phyloP scores from a whole-genome alignment of 225 moss, liverwort and hornwort species.

The Takakia lepidozioides region DNA sequence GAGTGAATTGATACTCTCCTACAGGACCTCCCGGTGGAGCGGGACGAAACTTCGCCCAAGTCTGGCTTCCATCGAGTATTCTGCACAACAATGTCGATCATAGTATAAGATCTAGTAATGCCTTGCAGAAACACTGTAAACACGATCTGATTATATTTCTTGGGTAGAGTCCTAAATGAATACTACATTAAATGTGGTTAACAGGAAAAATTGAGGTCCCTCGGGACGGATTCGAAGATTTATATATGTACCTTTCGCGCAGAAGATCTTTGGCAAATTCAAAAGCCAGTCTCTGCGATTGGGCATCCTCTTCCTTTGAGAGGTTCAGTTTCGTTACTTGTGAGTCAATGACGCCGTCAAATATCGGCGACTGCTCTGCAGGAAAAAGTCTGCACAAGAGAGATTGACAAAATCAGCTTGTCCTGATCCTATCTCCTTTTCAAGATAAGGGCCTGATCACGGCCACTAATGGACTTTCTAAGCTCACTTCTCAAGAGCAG shows the following conservation, averaged over 20 bases:
- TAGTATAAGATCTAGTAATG: too few relatives aligned
- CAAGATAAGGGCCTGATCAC: neutral
- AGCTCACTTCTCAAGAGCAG: neutral
- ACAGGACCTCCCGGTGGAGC: slow-evolving; percentile 50
- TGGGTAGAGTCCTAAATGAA: too few relatives aligned
- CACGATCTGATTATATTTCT: too few relatives aligned
- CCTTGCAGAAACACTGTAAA: too few relatives aligned
- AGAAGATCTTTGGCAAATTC: slow-evolving; percentile 28
- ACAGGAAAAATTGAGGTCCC: neutral
- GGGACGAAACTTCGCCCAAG: slow-evolving; percentile 51
- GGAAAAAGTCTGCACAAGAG: slow-evolving; percentile 47
- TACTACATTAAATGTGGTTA: neutral
- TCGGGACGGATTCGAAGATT: neutral
- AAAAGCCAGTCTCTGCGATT: slow-evolving; percentile 26
- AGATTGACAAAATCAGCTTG: neutral
- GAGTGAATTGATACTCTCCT: slow-evolving; percentile 63
- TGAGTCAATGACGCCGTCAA: slow-evolving; percentile 45
- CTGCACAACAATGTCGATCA: too few relatives aligned
- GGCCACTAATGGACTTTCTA: neutral
- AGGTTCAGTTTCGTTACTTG: slow-evolving; percentile 37
- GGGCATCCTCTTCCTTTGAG: slow-evolving; percentile 18
- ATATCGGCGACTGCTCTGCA: slow-evolving; percentile 58
- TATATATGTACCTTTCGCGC: slow-evolving; percentile 22
- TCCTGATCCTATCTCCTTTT: neutral
- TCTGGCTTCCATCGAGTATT: slow-evolving; percentile 60